Conservation (phyloP, 768 basidiomycete species). For the Tulasnella sp. region DNA sequence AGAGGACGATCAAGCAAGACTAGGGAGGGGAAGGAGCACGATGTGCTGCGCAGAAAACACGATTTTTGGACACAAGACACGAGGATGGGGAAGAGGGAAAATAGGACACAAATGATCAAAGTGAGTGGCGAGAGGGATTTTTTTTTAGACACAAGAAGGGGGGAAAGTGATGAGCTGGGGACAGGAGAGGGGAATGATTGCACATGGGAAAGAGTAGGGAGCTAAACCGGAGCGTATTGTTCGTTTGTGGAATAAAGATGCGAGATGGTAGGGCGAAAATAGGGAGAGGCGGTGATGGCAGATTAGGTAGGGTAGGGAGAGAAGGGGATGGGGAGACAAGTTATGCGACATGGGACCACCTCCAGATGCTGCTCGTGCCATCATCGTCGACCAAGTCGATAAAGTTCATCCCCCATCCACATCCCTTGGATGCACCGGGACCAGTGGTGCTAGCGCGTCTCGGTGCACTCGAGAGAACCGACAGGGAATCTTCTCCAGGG, state of each 20-base stretch:
- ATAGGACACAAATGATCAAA: not conserved
- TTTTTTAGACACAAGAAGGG: not conserved
- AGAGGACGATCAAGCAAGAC: not conserved
- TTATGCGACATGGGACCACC: conserved; percentile 6
- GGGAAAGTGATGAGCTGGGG: not conserved
- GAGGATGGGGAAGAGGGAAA: not conserved
- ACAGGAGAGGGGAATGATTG: not conserved
- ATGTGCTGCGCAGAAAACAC: not conserved
- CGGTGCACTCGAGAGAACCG: not conserved
- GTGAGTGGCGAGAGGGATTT: not conserved
- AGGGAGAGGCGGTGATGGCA: not conserved
- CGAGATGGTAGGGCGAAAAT: not conserved
- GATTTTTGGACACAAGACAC: not conserved
- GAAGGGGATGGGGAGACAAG: not conserved
- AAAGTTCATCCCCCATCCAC: conserved; percentile 18
- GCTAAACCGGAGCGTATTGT: not conserved
- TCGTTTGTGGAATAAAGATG: not conserved
- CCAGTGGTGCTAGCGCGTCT: not conserved
- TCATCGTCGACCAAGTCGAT: conserved; percentile 18
- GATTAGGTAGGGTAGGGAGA: not conserved
- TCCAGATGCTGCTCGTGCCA: not conserved
- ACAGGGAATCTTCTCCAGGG: not conserved
- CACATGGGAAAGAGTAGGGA: not conserved
- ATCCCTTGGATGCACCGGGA: not conserved
- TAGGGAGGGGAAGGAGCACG: not conserved